These are phyloP conservation scores for Arthrobotrys conoides DNA, from an alignment of 2,329 filamentous ascomycete species.

Conservation along the genomic window DNA sequence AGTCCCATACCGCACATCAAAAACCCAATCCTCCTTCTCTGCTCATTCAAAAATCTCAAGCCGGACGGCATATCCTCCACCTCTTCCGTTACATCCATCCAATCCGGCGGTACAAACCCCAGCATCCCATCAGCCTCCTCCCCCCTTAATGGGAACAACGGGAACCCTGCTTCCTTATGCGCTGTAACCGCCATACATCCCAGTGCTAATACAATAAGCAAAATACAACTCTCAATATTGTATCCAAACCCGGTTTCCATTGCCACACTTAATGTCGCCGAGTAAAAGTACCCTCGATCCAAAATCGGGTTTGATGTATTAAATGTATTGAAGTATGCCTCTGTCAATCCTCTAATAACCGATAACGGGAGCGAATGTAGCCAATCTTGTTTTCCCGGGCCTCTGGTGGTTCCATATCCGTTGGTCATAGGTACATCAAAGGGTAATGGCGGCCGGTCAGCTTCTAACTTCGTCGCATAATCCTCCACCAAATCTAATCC, in stretches of 20 bases:
- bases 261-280: conserved; percentile 70
- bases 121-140: conserved; percentile 64
- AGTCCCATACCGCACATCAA: conserved; percentile 71
- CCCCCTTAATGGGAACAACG: conserved; percentile 31
- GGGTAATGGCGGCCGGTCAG: conserved; percentile 68
- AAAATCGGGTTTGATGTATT: conserved; percentile 72
- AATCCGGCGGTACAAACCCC: conserved; percentile 59
- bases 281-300: conserved; percentile 71
- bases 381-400: conserved; percentile 66
- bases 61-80: conserved; percentile 66
- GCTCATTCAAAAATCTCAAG: conserved; percentile 72
- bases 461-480: conserved; percentile 71
- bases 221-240: conserved; percentile 71
- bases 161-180: conserved; percentile 70
- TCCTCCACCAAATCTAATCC: conserved; percentile 68
- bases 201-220: conserved; percentile 71
- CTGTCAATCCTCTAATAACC: conserved; percentile 71
- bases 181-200: conserved; percentile 71
- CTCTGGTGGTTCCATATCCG: not conserved
- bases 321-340: conserved; percentile 72
- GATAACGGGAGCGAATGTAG: conserved; percentile 69
- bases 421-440: conserved; percentile 67
- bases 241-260: conserved; percentile 71
- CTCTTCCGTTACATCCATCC: conserved; percentile 65
- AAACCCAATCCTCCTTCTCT: conserved; percentile 71